phyloP scores from a whole-genome alignment of 176 grass and related monocot genomes.

The Puccinellia tenuiflora region DNA sequence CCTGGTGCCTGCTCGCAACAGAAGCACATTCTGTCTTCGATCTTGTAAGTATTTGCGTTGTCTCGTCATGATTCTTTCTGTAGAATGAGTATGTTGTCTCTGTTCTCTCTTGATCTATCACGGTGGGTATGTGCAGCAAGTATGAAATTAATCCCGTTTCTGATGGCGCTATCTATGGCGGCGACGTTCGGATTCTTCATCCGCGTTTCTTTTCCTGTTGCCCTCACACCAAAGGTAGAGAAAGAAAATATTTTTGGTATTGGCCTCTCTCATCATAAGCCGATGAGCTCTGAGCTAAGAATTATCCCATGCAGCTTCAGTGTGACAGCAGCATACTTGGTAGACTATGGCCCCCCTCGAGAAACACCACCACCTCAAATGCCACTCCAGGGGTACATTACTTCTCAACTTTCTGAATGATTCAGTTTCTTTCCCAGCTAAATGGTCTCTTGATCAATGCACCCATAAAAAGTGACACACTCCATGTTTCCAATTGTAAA shows the following conservation, averaged over 20 bases:
- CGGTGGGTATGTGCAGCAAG: not conserved
- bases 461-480: not conserved
- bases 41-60: not conserved
- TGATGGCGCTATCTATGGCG: not conserved
- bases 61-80: not conserved
- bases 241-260: not conserved
- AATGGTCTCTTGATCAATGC: not conserved
- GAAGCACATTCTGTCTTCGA: not conserved
- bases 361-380: slow-evolving; percentile 18
- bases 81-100: not conserved
- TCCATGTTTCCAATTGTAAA: not conserved
- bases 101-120: not conserved
- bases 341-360: not conserved
- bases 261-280: not conserved
- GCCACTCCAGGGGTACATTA: slow-evolving; percentile 9
- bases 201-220: not conserved
- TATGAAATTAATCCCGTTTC: not conserved
- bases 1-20: not conserved
- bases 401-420: not conserved
- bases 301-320: not conserved
- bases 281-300: not conserved
- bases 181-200: slow-evolving; percentile 21
- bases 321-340: not conserved
- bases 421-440: not conserved
- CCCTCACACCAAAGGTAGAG: slow-evolving; percentile 11